Evolutionary conservation across 768 basidiomycete genomes (phyloP), one percentile per base, ranked within the genome.

Genomic region (Bullera alba): DNA sequence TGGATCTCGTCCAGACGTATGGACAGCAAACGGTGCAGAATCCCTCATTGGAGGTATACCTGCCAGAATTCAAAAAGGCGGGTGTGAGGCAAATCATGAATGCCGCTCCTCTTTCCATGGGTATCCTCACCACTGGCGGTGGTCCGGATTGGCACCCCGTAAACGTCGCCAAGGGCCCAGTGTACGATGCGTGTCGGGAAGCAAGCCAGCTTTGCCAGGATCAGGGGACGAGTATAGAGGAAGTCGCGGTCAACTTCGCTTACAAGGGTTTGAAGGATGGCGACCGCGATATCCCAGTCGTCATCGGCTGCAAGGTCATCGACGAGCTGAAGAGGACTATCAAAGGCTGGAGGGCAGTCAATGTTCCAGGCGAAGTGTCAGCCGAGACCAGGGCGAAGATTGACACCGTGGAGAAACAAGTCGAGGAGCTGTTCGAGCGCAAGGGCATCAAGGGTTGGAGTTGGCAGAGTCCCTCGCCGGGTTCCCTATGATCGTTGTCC

Each of bases 71-170:
- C 30, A 37, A 43, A 3, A 38, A 42, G 10, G 68, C 63, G 5
- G 38, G 51, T 17, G 62, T 71, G 2, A 36, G 45, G n/a, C 48
- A 60, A 22, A 51, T 73, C 16, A 51, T 63, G 17, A 72, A 67
- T 42, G 72, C 72, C n/a, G 61, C 65, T 4, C 73, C 73, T 7
- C 55, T 72, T 27, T 55, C 65, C 26, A 74, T 74, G 73, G 71
- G 71, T 4, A 46, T 71, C 6, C 48, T 74, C 28, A 66, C 68
- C 2, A 59, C 55, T 5, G 8, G 28, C 2, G 68, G 70, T 2
- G 57, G 57, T 16, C 68, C 71, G 1, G 55, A 19, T 5, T 74
- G 73, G 73, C 73, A 74, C 48, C 73, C 71, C 14, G 58, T 56
- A 2, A 34, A 48, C 26, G 34, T 47, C 4, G 48, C 54, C 14